Base-by-base conservation (phyloP, 257 asterid genomes). In the Lithospermum erythrorhizon region DNA sequence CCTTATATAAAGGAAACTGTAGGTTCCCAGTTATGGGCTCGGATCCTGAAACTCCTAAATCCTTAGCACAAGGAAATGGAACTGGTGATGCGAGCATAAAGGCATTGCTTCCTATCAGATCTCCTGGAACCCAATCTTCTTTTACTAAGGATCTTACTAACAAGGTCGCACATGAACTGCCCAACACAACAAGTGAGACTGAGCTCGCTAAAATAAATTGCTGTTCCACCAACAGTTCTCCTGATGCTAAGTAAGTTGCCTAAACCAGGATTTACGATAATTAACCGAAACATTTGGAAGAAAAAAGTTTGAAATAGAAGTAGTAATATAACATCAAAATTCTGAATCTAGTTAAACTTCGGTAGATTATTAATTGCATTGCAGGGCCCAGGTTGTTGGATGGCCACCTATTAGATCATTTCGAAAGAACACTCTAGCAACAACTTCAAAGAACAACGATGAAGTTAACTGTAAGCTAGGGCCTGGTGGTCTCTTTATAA, bases 331-430 rank as follows among this genome's bases (percentile, higher is more conserved):
- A 11, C 21, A 58, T 9, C 20, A 35, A 25, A 58, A 32, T 24
- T 29, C 14, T 24, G 1, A 2, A 19, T 58, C 49, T 14, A 30
- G 15, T 55, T 10, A 21, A n/a, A 15, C 9, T 6, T 9, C 4
- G 1, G 21, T 1, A 1, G 1, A 53, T 53, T 21, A 19, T 55
- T 63, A 58, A 27, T 61, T 61, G 59, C 13, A 9, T 54, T 72
- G 69, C 69, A 78, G 83, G 81, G 91, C 94, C 56, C 97, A 83
- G 76, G 94, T 89, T 47, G 88, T 89, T 67, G 97, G 97, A 62
- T 89, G 97, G 97, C 97, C 97, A 24, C 97, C 97, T 57, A 71
- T 89, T 54, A 79, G 97, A 67, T 83, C 90, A 32, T 89, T 80
- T 58, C 68, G 97, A 80, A 86, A 86, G 73, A 89, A 86, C 61